Conservation (phyloP, 495 filamentous ascomycete species). For the Delitschia confertaspora region DNA sequence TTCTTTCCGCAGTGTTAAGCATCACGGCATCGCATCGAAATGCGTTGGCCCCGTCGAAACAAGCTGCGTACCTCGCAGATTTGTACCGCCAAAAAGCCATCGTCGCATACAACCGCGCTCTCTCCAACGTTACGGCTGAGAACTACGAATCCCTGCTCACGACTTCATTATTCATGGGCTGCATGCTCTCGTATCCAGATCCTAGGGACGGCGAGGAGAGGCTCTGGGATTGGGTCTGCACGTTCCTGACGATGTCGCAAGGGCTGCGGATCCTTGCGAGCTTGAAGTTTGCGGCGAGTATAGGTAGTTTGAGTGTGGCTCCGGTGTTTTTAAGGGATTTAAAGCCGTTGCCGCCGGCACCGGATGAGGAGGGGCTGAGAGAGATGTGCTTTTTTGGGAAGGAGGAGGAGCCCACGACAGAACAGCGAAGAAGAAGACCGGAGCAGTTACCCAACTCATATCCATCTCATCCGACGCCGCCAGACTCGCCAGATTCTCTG, state of each 20-base stretch:
- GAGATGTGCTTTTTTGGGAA: too few species aligned
- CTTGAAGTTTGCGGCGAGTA: conserved; percentile 7
- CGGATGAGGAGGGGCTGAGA: too few species aligned
- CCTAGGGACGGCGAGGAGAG: not conserved
- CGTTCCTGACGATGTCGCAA: conserved; percentile 13
- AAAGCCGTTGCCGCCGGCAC: conserved; percentile 11
- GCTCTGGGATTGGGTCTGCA: conserved; percentile 3
- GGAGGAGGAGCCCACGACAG: too few species aligned
- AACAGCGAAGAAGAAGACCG: too few species aligned
- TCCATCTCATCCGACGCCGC: too few species aligned
- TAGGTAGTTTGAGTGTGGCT: conserved; percentile 7
- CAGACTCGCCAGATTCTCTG: too few species aligned
- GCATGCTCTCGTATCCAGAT: conserved; percentile 10
- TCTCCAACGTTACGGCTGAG: conserved; percentile 9
- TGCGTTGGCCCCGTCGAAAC: not conserved
- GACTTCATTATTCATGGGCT: conserved; percentile 1
- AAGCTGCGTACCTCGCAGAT: not conserved
- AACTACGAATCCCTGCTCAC: conserved; percentile 21
- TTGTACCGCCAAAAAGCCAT: conserved; percentile 11
- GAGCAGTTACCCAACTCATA: too few species aligned
- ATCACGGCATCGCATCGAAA: conserved; percentile 11
- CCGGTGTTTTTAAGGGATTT: conserved; percentile 13
- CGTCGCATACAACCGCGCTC: conserved; percentile 9
- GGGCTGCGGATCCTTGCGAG: conserved; percentile 12
- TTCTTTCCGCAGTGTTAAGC: conserved; percentile 9